Base-by-base conservation (phyloP, 148 eudicot genomes). In the Chenopodium quinoa region DNA sequence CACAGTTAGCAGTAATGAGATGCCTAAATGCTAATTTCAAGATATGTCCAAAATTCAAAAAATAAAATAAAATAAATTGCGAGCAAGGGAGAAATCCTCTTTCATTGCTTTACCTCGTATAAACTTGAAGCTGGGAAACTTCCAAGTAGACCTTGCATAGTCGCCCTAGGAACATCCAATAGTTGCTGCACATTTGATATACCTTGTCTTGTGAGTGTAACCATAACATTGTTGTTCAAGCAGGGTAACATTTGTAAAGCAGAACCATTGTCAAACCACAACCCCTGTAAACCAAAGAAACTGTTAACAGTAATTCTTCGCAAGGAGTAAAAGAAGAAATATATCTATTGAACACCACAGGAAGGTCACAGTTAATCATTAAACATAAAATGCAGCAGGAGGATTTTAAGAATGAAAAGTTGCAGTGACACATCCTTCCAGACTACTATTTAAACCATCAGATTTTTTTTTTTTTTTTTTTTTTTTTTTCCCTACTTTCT, bases 171-270 rank as follows among this genome's bases (percentile, higher is more conserved):
- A 86, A 91, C 85, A 86, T 90, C 89, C 80, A 95, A 78, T 63
- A 95, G 86, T 78, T 93, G 96, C 83, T 90, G 92, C 66, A 95
- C 85, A 85, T 83, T 89, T 56, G 84, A 79, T 66, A 92, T 80
- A 62, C 93, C 93, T 81, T 80, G 88, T 89, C 85, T 86, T 68
- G 75, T 80, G 73, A 95, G 85, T 50, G 72, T 83, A 78, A 62
- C 85, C 78, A 86, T 70, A 58, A 93, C 90, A 83, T 93, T 93
- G 60, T 81, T 88, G 79, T 84, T 92, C 93, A 93, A 88, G 89
- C 86, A 83, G 78, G 97, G 94, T 81, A 95, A 85, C 99, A 95
- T 95, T 90, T 91, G 86, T 60, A 95, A 84, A 82, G 92, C 79
- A 63, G 93, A 88, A 86, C 89, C 90, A 68, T 84, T 82, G 85